A percentile compares a stretch with the other conserved stretches of the same genome.
Conservation (phyloP, 2,329 filamentous ascomycete genomes). For the Xylariaceae sp. region DNA sequence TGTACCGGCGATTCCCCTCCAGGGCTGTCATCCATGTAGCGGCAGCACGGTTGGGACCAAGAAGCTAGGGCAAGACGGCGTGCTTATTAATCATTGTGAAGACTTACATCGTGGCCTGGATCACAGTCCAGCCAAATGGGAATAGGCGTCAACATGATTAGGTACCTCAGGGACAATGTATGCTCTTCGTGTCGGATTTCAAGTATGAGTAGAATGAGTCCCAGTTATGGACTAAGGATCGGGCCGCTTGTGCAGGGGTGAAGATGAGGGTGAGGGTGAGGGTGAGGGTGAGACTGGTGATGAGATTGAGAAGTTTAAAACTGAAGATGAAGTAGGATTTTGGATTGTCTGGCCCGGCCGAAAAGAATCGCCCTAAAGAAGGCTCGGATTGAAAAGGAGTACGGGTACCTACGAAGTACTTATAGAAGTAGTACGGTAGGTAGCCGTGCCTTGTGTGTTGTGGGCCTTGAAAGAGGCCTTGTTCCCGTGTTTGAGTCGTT, state of each 20-base stretch:
- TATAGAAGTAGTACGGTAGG: no score
- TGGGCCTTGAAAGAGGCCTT: conserved; percentile 15
- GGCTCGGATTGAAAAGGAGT: background rate
- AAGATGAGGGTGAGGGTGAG: background rate
- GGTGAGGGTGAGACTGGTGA: background rate
- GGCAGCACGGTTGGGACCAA: background rate
- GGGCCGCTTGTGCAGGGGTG: background rate
- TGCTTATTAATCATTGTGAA: background rate
- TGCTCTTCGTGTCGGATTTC: no score
- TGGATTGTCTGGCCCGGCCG: background rate
- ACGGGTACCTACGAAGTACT: no score
- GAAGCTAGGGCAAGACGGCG: background rate
- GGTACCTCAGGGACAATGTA: no score
- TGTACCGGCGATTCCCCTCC: background rate
- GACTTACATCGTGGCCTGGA: conserved; percentile 62
- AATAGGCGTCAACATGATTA: conserved; percentile 36
- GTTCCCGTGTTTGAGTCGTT: background rate
- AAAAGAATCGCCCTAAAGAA: background rate
- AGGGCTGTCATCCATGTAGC: background rate
- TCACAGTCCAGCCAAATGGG: conserved; percentile 61
- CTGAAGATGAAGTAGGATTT: background rate
- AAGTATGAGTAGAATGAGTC: background rate
- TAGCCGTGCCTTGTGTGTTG: no score
- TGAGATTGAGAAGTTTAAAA: background rate
- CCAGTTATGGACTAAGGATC: background rate